phyloP scores from a whole-genome alignment of 2,329 filamentous ascomycete genomes.

The Aureobasidium melanogenum region DNA sequence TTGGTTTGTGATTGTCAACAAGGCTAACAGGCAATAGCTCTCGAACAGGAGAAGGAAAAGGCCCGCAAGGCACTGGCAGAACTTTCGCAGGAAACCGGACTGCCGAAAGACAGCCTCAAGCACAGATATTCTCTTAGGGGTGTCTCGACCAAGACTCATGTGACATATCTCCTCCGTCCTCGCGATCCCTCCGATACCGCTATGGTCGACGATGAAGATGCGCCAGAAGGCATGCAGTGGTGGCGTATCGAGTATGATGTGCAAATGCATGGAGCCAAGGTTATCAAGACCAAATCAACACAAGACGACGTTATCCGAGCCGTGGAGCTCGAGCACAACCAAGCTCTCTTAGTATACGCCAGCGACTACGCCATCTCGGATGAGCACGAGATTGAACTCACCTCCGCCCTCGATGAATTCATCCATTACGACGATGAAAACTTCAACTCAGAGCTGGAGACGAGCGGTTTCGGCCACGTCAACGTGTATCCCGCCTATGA shows the following conservation, averaged over 20 bases:
- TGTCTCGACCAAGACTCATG: conserved; percentile 48
- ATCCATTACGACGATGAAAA: conserved; percentile 20
- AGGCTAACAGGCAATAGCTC: conserved; percentile 4
- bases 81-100: conserved; percentile 18
- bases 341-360: conserved; percentile 51
- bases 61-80: conserved; percentile 21
- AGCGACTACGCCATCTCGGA: conserved; percentile 32
- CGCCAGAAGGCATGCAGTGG: conserved; percentile 39
- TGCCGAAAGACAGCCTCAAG: conserved; percentile 23
- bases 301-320: conserved; percentile 45
- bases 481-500: conserved; percentile 11
- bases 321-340: conserved; percentile 43
- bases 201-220: conserved; percentile 26
- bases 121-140: conserved; percentile 49
- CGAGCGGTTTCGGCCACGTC: background rate
- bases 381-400: background rate
- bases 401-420: conserved; percentile 17
- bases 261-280: conserved; percentile 31
- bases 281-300: conserved; percentile 21
- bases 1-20: too few relatives aligned
- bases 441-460: conserved; percentile 18
- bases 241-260: conserved; percentile 47
- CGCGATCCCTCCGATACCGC: conserved; percentile 20
- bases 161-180: conserved; percentile 47
- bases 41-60: conserved; percentile 24